Evolutionary conservation across 495 filamentous ascomycete genomes (phyloP), one percentile per base, ranked within the genome.

Genomic region (Rusavskia elegans): DNA sequence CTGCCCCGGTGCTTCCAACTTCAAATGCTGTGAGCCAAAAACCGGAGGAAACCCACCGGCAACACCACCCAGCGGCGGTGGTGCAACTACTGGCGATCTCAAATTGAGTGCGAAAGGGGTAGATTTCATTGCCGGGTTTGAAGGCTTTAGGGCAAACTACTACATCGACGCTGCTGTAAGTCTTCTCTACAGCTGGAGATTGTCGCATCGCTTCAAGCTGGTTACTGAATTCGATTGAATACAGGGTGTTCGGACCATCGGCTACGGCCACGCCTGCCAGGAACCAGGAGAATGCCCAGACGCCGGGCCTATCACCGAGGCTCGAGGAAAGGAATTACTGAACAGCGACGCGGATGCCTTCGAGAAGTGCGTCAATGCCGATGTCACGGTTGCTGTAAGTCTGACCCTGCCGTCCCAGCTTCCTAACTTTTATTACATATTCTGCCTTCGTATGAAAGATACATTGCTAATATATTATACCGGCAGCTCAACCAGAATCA

Each of bases 401-500:
- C 30, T 27, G 25, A 8, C 3, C 45, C n/a, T 27, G 16, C 25
- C 16, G 14, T 46, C 44, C 44, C 44, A 13, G 5, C 25, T n/a
- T n/a, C n/a, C n/a, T n/a, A 27, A 5, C 1, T 6, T 27, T 6
- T 3, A 27, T 27, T 3, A 27, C 25, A 27, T 6, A 27, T 6
- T 6, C 7, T 27, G 7, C 25, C 25, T 3, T 27, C 0, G 4
- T 27, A 27, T 3, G 25, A 5, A 27, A 3, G 25, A 27, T 5
- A 27, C 25, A 3, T 27, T 27, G 7, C 40, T 42, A 14, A 48
- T 8, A 48, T 35, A 11, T 5, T 2, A 20, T 17, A 27, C 11
- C 0, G 9, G 6, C 25, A 56, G 16, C 65, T 77, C 44, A 75
- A 72, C 55, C 63, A 59, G 13, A 74, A 77, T 59, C 66, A 75